Percentiles rank a stretch among this genome's conserved stretches.
Conservation (phyloP, 805 yeast genomes). For the Saccharomycopsis fibuligera region DNA sequence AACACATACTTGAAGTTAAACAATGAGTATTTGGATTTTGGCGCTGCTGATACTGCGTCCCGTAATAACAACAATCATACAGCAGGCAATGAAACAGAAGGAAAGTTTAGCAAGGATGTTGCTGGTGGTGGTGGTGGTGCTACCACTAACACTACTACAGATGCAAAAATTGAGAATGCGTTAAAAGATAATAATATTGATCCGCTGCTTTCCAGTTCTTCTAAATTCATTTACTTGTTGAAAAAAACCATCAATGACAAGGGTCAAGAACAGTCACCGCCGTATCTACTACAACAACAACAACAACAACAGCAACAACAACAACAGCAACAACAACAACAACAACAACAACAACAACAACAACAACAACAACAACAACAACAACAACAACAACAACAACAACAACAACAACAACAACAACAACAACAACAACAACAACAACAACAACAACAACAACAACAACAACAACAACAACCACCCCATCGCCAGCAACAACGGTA, state of each 20-base stretch:
- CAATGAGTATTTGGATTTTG: slow-evolving; percentile 20
- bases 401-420: no score
- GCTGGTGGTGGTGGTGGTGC: not conserved
- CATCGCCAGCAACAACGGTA: no score
- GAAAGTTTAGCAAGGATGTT: not conserved
- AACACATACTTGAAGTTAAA: slow-evolving; percentile 28
- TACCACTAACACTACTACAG: slow-evolving; percentile 33
- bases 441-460: no score
- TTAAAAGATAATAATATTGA: not conserved
- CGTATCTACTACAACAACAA: no score
- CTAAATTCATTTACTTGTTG: slow-evolving; percentile 48
- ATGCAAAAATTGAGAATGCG: slow-evolving; percentile 26
- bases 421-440: no score
- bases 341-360: no score
- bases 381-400: not conserved
- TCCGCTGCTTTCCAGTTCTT: slow-evolving; percentile 37
- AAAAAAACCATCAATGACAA: slow-evolving; percentile 36
- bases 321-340: no score
- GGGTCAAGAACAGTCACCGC: not conserved
- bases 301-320: no score
- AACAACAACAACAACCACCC: no score
- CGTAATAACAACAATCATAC: not conserved
- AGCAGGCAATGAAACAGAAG: not conserved
- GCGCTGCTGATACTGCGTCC: slow-evolving; percentile 22
- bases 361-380: slow-evolving; percentile 11